phyloP scores from a whole-genome alignment of 202 grass and related monocot genomes.

The Miscanthus sacchariflorus region DNA sequence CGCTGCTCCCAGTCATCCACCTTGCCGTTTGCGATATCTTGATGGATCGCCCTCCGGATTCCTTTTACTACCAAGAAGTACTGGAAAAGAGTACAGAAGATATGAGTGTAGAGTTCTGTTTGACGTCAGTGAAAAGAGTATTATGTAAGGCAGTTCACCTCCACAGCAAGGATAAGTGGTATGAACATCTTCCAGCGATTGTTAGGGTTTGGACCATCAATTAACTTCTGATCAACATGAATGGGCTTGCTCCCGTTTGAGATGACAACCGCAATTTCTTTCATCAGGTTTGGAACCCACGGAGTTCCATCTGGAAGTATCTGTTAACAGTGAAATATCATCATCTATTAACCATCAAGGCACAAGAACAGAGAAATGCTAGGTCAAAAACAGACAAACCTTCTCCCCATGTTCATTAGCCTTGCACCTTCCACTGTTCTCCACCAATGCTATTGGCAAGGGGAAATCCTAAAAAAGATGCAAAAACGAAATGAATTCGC shows the following conservation, averaged over 20 bases:
- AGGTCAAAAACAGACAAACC: constrained; percentile 55
- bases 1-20: constrained; percentile 86
- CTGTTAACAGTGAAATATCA: constrained; percentile 41
- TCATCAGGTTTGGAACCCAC: constrained; percentile 89
- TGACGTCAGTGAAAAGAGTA: background rate
- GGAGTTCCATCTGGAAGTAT: constrained; percentile 84
- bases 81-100: constrained; percentile 50
- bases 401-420: constrained; percentile 85
- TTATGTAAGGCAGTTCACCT: constrained; percentile 54
- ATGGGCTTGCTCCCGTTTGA: constrained; percentile 83
- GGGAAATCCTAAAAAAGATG: constrained; percentile 60
- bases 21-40: constrained; percentile 67
- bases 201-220: constrained; percentile 92
- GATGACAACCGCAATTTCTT: constrained; percentile 82
- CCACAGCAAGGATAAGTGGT: constrained; percentile 78
- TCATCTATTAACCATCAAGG: constrained; percentile 26
- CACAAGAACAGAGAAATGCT: constrained; percentile 27
- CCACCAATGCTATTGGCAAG: constrained; percentile 78
- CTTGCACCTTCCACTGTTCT: constrained; percentile 97
- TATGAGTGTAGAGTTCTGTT: constrained; percentile 31
- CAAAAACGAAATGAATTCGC: background rate
- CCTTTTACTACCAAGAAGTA: constrained; percentile 88
- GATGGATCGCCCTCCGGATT: constrained; percentile 68
- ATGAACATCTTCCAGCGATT: constrained; percentile 88
- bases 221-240: constrained; percentile 89